Evolutionary conservation across 2,329 filamentous ascomycete genomes (phyloP), one percentile per base, ranked within the genome.

Genomic region (Fusarium illudens): DNA sequence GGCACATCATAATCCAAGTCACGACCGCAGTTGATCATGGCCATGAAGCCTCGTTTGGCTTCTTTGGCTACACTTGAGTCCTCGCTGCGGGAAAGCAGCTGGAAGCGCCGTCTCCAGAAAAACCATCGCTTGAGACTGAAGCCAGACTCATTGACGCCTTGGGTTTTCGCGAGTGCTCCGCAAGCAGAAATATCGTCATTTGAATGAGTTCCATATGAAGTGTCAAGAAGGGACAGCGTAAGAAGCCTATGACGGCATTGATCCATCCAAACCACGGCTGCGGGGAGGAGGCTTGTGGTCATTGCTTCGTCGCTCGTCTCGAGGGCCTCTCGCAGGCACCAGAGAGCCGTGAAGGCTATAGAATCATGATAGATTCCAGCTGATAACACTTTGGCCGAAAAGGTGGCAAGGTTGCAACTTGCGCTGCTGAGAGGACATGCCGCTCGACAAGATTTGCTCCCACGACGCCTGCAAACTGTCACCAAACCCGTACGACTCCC

Each of bases 401-500:
- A 64, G 6, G 48, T 27, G 6, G 53, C 62, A 7, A 64, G 60
- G 6, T 20, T 54, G 8, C 33, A 52, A n/a, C n/a, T n/a, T n/a
- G n/a, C n/a, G n/a, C 1, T 50, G 22, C 9, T 64, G 48, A 9
- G 22, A 29, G 2, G 32, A 13, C 5, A 22, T 44, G 3, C 34
- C 62, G 12, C 30, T 36, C 17, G 8, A 11, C 7, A 49, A 4
- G 2, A 48, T 19, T 20, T 46, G 17, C 12, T 42, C 27, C 60
- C 62, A 51, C 15, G 55, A 50, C 2, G 8, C 20, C 12, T 64
- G 60, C 15, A 64, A 20, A 2, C 27, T 50, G 5, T 30, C 13
- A 2, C 29, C 39, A 17, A 64, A 64, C 2, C 60, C 60, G 29
- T 59, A 64, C 2, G 48, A 46, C 11, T 64, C 60, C 60, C 62